A percentile compares a stretch with the other conserved stretches of the same genome.
These are phyloP conservation scores for Candolleomyces eurysporus DNA, from an alignment of 768 basidiomycete genomes.

Conservation along the genomic window DNA sequence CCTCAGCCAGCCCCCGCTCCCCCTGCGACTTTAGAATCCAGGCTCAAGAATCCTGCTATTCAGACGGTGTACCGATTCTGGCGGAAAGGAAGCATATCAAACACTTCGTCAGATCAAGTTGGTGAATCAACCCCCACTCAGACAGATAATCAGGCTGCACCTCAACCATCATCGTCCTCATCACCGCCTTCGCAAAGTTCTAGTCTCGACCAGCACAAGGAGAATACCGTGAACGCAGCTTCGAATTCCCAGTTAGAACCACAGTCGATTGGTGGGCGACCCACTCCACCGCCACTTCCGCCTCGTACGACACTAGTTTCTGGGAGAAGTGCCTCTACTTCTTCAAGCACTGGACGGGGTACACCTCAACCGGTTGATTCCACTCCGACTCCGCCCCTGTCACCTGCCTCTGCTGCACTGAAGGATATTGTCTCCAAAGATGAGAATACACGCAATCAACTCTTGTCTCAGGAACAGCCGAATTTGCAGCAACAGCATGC, in stretches of 20 bases:
- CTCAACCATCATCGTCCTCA: neutral
- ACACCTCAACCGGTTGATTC: constrained; percentile 19
- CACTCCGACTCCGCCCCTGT: constrained; percentile 15
- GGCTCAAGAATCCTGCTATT: constrained; percentile 54
- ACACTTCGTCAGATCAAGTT: constrained; percentile 13
- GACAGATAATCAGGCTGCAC: constrained; percentile 1
- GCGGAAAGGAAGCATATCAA: constrained; percentile 47
- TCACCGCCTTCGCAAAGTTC: neutral
- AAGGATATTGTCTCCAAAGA: constrained; percentile 55
- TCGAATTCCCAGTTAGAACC: constrained; percentile 3
- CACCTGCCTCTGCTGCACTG: constrained; percentile 53
- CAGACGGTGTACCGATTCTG: constrained; percentile 74
- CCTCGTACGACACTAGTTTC: constrained; percentile 37
- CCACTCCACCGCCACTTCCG: constrained; percentile 44
- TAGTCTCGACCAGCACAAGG: neutral
- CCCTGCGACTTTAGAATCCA: constrained; percentile 28
- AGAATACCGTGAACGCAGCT: neutral
- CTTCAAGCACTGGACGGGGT: constrained; percentile 14
- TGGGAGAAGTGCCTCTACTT: constrained; percentile 22
- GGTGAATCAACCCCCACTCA: constrained; percentile 1
- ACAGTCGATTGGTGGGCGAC: constrained; percentile 11
- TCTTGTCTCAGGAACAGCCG: constrained; percentile 4
- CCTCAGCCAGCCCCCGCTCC: constrained; percentile 32
- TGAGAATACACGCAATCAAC: constrained; percentile 24
- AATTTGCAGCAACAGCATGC: neutral